Conservation (phyloP, 345 rosid genomes). For the Eucalyptus virginea region DNA sequence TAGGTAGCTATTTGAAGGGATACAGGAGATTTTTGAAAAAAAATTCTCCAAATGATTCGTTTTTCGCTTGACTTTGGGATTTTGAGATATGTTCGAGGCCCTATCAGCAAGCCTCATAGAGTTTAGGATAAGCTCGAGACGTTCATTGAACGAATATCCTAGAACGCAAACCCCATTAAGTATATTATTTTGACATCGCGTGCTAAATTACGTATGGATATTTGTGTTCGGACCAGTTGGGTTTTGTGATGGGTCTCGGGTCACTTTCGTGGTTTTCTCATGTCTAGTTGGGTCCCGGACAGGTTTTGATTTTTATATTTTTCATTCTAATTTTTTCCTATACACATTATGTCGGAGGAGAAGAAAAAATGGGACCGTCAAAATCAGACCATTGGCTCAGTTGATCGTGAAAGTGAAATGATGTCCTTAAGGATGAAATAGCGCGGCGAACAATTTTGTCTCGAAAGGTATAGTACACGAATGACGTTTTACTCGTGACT, state of each 20-base stretch:
- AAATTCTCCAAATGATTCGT: too few relatives aligned
- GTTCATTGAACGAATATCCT: too few relatives aligned
- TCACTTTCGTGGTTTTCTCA: not conserved
- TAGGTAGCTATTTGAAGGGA: too few relatives aligned
- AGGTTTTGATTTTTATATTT: not conserved
- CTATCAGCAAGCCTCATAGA: too few relatives aligned
- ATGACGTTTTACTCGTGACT: not conserved
- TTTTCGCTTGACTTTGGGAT: too few relatives aligned
- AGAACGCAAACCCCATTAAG: not conserved
- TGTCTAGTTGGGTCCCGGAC: not conserved
- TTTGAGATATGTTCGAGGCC: too few relatives aligned
- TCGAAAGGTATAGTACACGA: not conserved
- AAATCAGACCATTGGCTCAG: not conserved
- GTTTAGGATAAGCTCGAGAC: too few relatives aligned
- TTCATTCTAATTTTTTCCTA: not conserved
- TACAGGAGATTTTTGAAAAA: too few relatives aligned
- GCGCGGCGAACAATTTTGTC: rapidly evolving
- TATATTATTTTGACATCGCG: not conserved
- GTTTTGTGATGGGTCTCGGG: not conserved
- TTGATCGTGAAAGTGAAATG: not conserved
- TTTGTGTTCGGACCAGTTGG: not conserved
- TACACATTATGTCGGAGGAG: not conserved
- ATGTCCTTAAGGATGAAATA: not conserved
- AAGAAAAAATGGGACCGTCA: not conserved
- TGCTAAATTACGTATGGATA: not conserved